phyloP scores from a whole-genome alignment of 345 rosid genomes.

The Eutrema heterophyllum region DNA sequence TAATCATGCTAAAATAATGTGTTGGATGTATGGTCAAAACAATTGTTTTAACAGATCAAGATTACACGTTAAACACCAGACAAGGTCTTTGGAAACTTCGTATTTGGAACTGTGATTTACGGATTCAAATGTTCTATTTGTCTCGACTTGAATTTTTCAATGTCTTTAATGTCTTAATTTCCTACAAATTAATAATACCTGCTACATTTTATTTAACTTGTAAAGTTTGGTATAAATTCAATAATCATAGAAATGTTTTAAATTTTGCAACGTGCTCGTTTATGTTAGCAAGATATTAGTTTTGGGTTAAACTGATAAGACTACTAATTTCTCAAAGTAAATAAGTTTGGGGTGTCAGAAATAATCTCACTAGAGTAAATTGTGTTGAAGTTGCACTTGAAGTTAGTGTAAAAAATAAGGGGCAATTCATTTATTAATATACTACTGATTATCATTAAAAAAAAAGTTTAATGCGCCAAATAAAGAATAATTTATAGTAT shows the following conservation, averaged over 20 bases:
- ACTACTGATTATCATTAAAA: not conserved
- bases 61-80: constrained; percentile 23
- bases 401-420: constrained; percentile 17
- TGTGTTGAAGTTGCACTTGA: constrained; percentile 26
- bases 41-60: constrained; percentile 22
- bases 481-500: not conserved
- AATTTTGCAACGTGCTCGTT: not conserved
- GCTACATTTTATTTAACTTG: not conserved
- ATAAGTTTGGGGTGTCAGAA: not conserved
- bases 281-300: not conserved
- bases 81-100: constrained; percentile 33
- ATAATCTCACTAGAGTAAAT: not conserved
- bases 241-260: not conserved
- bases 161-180: not conserved
- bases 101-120: constrained; percentile 38
- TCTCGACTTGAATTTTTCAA: constrained; percentile 12
- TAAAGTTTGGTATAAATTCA: not conserved
- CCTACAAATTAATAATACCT: not conserved
- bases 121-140: constrained; percentile 34
- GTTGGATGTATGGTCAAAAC: constrained; percentile 21
- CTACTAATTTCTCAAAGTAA: not conserved
- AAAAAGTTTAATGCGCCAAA: not conserved
- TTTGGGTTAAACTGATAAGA: not conserved
- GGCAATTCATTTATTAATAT: not conserved
- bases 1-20: not conserved